These are phyloP conservation scores for Colletotrichum falcatum DNA, from an alignment of 2,329 filamentous ascomycete genomes.

Conservation along the genomic window DNA sequence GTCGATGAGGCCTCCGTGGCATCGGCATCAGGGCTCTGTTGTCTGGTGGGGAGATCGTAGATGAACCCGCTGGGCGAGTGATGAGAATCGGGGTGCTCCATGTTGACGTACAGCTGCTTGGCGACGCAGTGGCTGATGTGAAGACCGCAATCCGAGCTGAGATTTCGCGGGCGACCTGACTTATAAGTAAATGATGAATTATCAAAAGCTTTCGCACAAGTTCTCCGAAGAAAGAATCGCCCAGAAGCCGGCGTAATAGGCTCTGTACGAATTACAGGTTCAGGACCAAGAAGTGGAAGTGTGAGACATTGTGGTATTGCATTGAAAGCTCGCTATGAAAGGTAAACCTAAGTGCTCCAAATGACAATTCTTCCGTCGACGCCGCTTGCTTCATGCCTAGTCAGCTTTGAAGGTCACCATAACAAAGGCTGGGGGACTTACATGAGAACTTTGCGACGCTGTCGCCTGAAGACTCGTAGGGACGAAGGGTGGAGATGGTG, in stretches of 20 bases:
- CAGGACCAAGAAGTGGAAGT: not conserved
- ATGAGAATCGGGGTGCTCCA: not conserved
- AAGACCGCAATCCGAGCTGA: not conserved
- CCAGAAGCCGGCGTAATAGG: not conserved
- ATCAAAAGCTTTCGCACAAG: not conserved
- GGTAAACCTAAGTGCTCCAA: constrained; percentile 71
- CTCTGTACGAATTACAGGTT: not conserved
- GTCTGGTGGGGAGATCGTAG: constrained; percentile 19
- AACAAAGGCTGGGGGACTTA: constrained; percentile 61
- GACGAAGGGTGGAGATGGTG: constrained; percentile 86
- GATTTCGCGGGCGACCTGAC: not conserved
- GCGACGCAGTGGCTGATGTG: not conserved
- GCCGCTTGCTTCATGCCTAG: constrained; percentile 73
- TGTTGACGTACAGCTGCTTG: not conserved
- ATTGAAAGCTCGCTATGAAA: constrained; percentile 34
- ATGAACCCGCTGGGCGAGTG: constrained; percentile 33
- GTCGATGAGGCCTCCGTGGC: not conserved
- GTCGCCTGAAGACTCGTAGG: constrained; percentile 75
- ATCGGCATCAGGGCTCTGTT: not conserved
- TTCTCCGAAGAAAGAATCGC: not conserved
- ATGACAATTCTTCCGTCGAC: constrained; percentile 87
- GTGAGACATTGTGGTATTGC: constrained; percentile 29
- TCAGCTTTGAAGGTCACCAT: constrained; percentile 34
- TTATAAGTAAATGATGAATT: not conserved
- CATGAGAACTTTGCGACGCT: constrained; percentile 85